Base-by-base conservation (phyloP, 495 filamentous ascomycete species). In the Penicillium cinerascens region DNA sequence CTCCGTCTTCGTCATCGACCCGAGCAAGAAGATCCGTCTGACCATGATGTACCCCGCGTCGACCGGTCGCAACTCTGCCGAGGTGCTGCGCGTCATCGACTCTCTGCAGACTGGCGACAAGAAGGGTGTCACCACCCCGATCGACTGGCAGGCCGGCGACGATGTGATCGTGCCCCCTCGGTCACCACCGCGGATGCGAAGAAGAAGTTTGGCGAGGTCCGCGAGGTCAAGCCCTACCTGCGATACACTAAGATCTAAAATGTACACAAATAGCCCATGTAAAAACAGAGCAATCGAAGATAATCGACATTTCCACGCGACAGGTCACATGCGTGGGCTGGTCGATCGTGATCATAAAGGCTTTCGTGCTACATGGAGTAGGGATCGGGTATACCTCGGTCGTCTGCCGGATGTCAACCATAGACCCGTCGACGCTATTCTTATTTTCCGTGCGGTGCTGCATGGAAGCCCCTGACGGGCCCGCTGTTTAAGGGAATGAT, bases 1-100 rank as follows among this genome's bases (percentile, higher is more conserved):
- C 67, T 95, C 90, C 58, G 95, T 97, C 73, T 98, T 97, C 82
- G 79, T 97, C 78, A 95, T 98, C 72, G 93, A 97, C 79, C 95
- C 93, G 49, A 95, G 87, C 82, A 97, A 97, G 85, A 91, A 86
- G 61, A 97, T 97, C 73, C 91, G 93, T 63, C 85, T 91, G 64
- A 97, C 96, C 71, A 82, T 97, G 56, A 87, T 91, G 61, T 98
- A 97, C 82, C 95, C 95, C 16, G 93, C 95, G 51, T 96, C 91
- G 39, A 97, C 95, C 25, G 95, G 93, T 67, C 90, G 93, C 64
- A 98, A 97, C 78, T 88, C 89, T 51, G 91, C 90, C 60, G 93
- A 97, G 77, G 89, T 98, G 49, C 83, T 98, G 54, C 89, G 95
- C 64, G 87, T 97, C 47, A 80, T 98, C 67, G 92, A 97, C 78